These are phyloP conservation scores for Fusarium zealandicum DNA, from an alignment of 2,329 filamentous ascomycete species.

Conservation along the genomic window DNA sequence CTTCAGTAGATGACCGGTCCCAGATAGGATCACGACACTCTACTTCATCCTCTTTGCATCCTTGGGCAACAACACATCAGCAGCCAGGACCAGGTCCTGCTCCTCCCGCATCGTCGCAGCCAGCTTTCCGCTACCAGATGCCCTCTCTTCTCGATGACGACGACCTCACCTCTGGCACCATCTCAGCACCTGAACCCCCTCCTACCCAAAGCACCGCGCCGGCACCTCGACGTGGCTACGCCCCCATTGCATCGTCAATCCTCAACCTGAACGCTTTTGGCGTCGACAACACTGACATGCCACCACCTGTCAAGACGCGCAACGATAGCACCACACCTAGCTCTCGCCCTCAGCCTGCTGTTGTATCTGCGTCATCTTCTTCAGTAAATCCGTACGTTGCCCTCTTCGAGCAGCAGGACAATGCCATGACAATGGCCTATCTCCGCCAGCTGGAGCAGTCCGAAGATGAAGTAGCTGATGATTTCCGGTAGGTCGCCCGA, in stretches of 20 bases:
- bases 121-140: constrained; percentile 28
- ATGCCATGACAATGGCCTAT: constrained; percentile 43
- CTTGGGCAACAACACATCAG: constrained; percentile 4
- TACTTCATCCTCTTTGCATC: constrained; percentile 4
- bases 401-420: constrained; percentile 44
- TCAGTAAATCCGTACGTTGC: constrained; percentile 42
- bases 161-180: constrained; percentile 16
- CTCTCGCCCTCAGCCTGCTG: neutral
- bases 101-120: constrained; percentile 6
- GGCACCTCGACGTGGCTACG: constrained; percentile 23
- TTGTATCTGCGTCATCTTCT: constrained; percentile 18
- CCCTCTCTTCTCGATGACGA: constrained; percentile 35
- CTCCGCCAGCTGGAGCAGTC: constrained; percentile 40
- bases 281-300: constrained; percentile 1
- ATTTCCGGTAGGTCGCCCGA: constrained; percentile 43
- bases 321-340: neutral
- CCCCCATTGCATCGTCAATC: constrained; percentile 32
- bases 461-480: constrained; percentile 40
- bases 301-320: neutral
- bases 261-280: constrained; percentile 24
- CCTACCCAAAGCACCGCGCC: constrained; percentile 1
- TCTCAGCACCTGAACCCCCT: constrained; percentile 2
- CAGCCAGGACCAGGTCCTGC: constrained; percentile 21
- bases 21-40: constrained; percentile 28
- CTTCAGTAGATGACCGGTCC: neutral